These are phyloP conservation scores for Dendrothele bispora DNA, from an alignment of 768 basidiomycete genomes.

Conservation along the genomic window DNA sequence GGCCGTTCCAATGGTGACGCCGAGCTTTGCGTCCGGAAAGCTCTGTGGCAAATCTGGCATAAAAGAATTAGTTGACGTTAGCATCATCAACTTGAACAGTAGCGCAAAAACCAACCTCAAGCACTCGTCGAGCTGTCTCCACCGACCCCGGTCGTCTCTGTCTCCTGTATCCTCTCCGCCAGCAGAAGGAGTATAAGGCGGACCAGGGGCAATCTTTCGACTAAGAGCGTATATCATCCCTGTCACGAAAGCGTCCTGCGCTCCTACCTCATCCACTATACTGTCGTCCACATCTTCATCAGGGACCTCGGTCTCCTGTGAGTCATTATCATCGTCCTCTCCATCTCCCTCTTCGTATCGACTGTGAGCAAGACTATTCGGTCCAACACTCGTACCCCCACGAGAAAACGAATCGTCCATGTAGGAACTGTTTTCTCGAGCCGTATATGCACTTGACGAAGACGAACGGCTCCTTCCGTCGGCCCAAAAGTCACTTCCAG, in stretches of 20 bases:
- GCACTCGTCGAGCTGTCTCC: conserved; percentile 85
- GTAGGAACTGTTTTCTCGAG: conserved; percentile 22
- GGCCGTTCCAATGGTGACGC: conserved; percentile 59
- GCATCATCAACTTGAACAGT: not conserved
- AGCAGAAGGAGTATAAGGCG: conserved; percentile 69
- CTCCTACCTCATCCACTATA: conserved; percentile 70
- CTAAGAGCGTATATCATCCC: conserved; percentile 87
- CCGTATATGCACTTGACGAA: conserved; percentile 57
- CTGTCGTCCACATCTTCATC: conserved; percentile 39
- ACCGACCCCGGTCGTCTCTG: conserved; percentile 53
- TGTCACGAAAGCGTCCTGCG: conserved; percentile 81
- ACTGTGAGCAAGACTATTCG: not conserved
- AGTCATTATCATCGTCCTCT: conserved; percentile 55
- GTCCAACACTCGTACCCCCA: not conserved
- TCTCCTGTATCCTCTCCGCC: conserved; percentile 33
- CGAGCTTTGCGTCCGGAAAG: conserved; percentile 75
- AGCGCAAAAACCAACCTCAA: conserved; percentile 56
- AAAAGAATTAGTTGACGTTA: not conserved
- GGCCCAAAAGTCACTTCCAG: conserved; percentile 80
- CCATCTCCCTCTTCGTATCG: conserved; percentile 2
- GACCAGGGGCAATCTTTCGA: conserved; percentile 66
- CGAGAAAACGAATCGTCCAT: conserved; percentile 14
- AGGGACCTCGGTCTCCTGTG: conserved; percentile 59
- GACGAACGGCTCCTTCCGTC: conserved; percentile 53
- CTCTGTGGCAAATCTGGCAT: conserved; percentile 76